A percentile compares a stretch with the other conserved stretches of the same genome.
Evolutionary conservation across 1,139 yeast species (phyloP).

Genomic region (Kodamaea fungicola): DNA sequence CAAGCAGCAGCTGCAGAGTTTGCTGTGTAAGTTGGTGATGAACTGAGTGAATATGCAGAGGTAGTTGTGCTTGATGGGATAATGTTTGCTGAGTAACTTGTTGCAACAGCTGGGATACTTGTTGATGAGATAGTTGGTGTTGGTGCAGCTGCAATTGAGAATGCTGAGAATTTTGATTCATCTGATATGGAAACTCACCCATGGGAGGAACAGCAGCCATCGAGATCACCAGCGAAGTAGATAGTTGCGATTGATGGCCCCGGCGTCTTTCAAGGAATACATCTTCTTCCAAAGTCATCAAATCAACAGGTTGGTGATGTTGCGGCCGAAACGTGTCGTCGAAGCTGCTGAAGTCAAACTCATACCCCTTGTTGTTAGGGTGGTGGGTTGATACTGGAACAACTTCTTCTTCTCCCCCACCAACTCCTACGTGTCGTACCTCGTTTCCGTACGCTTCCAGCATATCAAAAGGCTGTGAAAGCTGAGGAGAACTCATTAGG

Average conservation of each 20-base stretch:
- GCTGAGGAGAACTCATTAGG: slow-evolving; percentile 45
- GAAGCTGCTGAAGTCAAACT: slow-evolving; percentile 2
- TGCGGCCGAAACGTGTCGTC: slow-evolving; percentile 1
- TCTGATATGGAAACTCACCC: slow-evolving; percentile 1
- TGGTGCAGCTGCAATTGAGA: slow-evolving; percentile 1
- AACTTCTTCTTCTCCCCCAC: slow-evolving; percentile 1
- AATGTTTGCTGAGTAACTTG: too few species aligned
- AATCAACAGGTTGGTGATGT: not conserved
- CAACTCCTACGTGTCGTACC: not conserved
- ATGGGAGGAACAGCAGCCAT: slow-evolving; percentile 8
- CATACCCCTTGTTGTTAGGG: slow-evolving; percentile 2
- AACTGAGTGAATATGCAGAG: slow-evolving; percentile 21
- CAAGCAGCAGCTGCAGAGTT: not conserved
- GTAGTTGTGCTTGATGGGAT: slow-evolving; percentile 17
- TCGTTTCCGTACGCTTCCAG: slow-evolving; percentile 3
- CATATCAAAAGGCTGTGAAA: slow-evolving; percentile 33
- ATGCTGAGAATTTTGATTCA: slow-evolving; percentile 1
- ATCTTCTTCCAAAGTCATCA: slow-evolving; percentile 2
- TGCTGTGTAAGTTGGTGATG: too few species aligned
- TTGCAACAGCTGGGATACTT: too few species aligned
- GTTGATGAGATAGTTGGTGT: not conserved
- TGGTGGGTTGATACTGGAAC: not conserved
- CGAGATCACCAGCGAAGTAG: slow-evolving; percentile 19
- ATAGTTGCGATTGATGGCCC: slow-evolving; percentile 17
- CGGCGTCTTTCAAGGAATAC: slow-evolving; percentile 3